Conservation (phyloP, 257 asterid genomes). For the Solanum habrochaites region DNA sequence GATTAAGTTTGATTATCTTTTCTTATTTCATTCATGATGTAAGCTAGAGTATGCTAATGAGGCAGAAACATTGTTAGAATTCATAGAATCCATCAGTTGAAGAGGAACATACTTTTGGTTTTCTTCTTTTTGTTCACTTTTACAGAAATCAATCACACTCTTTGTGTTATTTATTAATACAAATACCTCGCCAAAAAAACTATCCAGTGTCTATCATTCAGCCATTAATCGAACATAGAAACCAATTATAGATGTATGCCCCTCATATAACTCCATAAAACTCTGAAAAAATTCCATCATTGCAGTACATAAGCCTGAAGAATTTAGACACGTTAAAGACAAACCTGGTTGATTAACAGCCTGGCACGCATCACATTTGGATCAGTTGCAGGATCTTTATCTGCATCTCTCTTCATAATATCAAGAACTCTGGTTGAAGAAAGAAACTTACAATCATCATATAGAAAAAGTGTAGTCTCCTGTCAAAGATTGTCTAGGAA, state of each 20-base stretch:
- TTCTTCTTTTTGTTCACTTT: neutral
- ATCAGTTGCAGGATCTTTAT: conserved; percentile 57
- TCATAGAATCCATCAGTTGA: neutral
- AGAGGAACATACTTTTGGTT: neutral
- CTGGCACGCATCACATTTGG: conserved; percentile 59
- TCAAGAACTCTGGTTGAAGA: conserved; percentile 65
- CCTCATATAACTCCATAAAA: neutral
- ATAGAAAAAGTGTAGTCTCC: neutral
- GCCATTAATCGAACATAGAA: neutral
- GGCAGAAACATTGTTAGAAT: neutral
- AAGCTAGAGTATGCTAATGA: neutral
- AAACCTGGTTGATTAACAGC: conserved; percentile 71
- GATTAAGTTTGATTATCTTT: neutral
- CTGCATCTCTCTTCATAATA: conserved; percentile 79
- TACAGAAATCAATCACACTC: neutral
- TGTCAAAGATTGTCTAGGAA: neutral
- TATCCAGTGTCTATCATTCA: too few relatives aligned
- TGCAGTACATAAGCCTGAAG: neutral
- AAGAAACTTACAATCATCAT: neutral
- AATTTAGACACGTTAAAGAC: neutral
- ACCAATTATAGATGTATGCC: neutral
- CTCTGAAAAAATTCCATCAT: neutral
- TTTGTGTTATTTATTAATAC: neutral
- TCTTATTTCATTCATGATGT: neutral
- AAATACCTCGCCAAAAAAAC: neutral